phyloP scores from a whole-genome alignment of 2,329 filamentous ascomycete species.

The Tolypocladium guangdongense region DNA sequence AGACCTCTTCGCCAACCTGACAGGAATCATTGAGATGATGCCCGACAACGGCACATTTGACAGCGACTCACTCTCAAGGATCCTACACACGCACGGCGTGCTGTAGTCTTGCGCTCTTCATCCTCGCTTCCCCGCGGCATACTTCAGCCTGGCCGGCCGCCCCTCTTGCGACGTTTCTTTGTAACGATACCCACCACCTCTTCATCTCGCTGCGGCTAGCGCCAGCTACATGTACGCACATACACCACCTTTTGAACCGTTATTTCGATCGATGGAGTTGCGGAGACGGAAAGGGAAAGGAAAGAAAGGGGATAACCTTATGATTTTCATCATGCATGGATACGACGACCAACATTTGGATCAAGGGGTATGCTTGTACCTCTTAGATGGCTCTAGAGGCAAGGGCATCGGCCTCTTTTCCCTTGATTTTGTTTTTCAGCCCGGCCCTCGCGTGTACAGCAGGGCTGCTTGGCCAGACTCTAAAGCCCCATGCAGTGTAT shows the following conservation, averaged over 20 bases:
- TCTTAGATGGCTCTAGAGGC: background rate
- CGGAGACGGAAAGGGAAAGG: background rate
- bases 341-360: background rate
- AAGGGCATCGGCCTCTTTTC: background rate
- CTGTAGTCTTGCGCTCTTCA: slow-evolving; percentile 24
- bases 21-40: slow-evolving; percentile 78
- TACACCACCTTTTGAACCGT: background rate
- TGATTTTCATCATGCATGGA: background rate
- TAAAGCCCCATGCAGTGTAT: background rate
- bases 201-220: background rate
- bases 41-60: slow-evolving; percentile 55
- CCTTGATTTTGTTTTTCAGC: background rate
- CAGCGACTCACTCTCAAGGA: slow-evolving; percentile 37
- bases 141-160: background rate
- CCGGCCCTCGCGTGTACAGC: background rate
- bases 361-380: background rate
- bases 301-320: background rate
- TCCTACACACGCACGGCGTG: slow-evolving; percentile 43
- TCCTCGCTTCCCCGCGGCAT: background rate
- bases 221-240: background rate
- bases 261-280: background rate
- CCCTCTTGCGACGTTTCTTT: background rate
- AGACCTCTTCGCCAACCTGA: slow-evolving; percentile 82
- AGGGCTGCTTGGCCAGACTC: background rate
- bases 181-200: background rate